Base-by-base conservation (phyloP, 2,329 filamentous ascomycete species). In the Epichloe uncinata region DNA sequence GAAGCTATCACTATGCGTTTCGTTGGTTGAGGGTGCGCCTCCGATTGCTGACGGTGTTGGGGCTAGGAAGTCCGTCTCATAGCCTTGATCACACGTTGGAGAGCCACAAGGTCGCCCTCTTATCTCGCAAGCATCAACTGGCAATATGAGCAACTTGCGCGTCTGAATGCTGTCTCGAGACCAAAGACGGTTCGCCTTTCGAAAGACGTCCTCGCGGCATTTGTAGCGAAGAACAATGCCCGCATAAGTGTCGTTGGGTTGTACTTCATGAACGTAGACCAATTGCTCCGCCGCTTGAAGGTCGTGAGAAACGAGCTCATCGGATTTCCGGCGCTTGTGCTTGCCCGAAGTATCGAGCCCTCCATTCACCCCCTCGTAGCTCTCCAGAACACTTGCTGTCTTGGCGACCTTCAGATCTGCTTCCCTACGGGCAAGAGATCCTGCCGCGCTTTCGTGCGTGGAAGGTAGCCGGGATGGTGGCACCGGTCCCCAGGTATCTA, bases 111-210 rank as follows among this genome's bases (percentile, higher is more conserved):
- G 77, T 47, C 81, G 77, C 33, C 91, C 89, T 61, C 89, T 93
- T 41, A 90, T 74, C 41, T 85, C 82, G 64, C 91, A 97, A 40
- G 87, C 85, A 64, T 95, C 90, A 4, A 97, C 87, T 0, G 93
- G 93, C 48, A 98, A 71, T 8, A 90, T 76, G 15, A 98, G 75
- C 55, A 80, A 83, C 60, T 87, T 87, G 52, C 90, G 82, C 45
- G 82, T 80, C 63, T 96, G 91, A 36, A 97, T 84, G 54, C 81
- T 88, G 62, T 97, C 93, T 55, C 89, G 87, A 6, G 89, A 87
- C 93, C 93, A 98, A 60, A 98, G 81, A 11, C 93, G 81, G 63
- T 98, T 98, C 38, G 88, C 82, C 63, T 87, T 93, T 52, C 87
- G 78, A 56, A 98, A 82, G 2, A 85, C 77, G 45, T 90, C 84